These are phyloP conservation scores for Selenicereus undatus DNA, from an alignment of 148 eudicot genomes.

Conservation along the genomic window DNA sequence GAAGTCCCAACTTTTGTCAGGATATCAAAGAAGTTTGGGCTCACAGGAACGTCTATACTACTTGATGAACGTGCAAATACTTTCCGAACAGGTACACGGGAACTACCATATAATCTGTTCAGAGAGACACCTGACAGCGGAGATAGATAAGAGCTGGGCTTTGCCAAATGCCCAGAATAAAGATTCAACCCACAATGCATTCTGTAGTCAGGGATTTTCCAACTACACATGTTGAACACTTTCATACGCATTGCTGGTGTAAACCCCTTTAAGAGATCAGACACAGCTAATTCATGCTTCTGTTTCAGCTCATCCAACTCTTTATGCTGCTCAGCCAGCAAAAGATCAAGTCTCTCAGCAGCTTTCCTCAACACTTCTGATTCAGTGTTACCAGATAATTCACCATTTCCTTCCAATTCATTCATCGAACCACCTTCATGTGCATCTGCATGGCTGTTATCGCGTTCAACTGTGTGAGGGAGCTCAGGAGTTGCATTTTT, in stretches of 20 bases:
- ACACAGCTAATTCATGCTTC: slow-evolving; percentile 56
- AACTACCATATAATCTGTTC: slow-evolving; percentile 16
- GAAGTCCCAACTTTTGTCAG: slow-evolving; percentile 19
- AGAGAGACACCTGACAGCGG: slow-evolving; percentile 10
- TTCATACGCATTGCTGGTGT: slow-evolving; percentile 41
- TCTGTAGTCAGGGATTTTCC: slow-evolving; percentile 37
- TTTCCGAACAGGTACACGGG: slow-evolving; percentile 20
- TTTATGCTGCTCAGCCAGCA: slow-evolving; percentile 57
- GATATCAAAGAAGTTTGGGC: slow-evolving; percentile 12
- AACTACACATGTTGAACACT: slow-evolving; percentile 46
- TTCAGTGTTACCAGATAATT: slow-evolving; percentile 6
- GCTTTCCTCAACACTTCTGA: slow-evolving; percentile 34
- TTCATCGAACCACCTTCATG: neutral
- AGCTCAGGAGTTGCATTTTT: slow-evolving; percentile 2
- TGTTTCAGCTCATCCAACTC: slow-evolving; percentile 59
- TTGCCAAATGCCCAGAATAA: slow-evolving; percentile 17
- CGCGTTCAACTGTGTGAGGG: slow-evolving; percentile 12
- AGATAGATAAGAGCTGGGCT: slow-evolving; percentile 21
- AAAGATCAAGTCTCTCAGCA: slow-evolving; percentile 44
- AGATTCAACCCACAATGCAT: slow-evolving; percentile 23
- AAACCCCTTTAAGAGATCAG: slow-evolving; percentile 51
- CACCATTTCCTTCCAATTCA: slow-evolving; percentile 16
- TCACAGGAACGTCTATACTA: slow-evolving; percentile 29
- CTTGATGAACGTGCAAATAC: slow-evolving; percentile 24
- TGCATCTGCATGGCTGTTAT: neutral